phyloP scores from a whole-genome alignment of 345 rosid genomes.

The Lepidium aucheri region DNA sequence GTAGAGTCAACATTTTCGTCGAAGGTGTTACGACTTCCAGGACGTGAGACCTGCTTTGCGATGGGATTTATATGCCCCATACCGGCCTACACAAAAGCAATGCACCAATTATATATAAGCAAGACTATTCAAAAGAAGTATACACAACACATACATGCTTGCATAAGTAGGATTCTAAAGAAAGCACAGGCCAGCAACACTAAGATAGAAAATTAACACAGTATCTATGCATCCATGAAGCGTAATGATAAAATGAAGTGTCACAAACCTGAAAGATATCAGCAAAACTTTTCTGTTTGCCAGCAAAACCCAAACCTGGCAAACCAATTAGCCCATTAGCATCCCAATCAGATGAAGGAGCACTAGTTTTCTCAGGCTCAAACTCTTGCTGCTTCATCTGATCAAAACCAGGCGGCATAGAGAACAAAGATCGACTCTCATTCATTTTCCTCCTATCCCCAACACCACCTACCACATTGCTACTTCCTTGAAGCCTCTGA shows the following conservation, averaged over 20 bases:
- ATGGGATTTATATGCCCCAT: constrained; percentile 21
- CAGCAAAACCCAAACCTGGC: constrained; percentile 53
- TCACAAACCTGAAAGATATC: constrained; percentile 59
- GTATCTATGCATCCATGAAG: neutral
- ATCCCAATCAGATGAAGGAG: constrained; percentile 60
- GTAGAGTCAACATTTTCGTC: neutral
- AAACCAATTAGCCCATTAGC: constrained; percentile 74
- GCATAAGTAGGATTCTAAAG: no score
- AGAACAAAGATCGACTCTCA: constrained; percentile 50
- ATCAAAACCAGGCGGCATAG: constrained; percentile 75
- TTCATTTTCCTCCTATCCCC: constrained; percentile 64
- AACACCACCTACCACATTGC: constrained; percentile 52
- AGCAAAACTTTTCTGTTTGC: constrained; percentile 69
- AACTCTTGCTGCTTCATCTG: constrained; percentile 45
- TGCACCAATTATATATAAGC: neutral
- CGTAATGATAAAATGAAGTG: no score
- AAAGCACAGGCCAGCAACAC: neutral
- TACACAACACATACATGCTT: neutral
- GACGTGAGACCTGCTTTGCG: no score
- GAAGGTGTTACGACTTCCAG: no score
- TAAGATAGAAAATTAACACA: neutral
- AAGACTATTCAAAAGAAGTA: neutral
- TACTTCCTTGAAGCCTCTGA: constrained; percentile 65
- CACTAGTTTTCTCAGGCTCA: constrained; percentile 33
- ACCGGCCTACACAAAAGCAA: constrained; percentile 48